Evolutionary conservation across 1,284 basidiomycete genomes (phyloP).

Genomic region (Apiotrichum sp.): DNA sequence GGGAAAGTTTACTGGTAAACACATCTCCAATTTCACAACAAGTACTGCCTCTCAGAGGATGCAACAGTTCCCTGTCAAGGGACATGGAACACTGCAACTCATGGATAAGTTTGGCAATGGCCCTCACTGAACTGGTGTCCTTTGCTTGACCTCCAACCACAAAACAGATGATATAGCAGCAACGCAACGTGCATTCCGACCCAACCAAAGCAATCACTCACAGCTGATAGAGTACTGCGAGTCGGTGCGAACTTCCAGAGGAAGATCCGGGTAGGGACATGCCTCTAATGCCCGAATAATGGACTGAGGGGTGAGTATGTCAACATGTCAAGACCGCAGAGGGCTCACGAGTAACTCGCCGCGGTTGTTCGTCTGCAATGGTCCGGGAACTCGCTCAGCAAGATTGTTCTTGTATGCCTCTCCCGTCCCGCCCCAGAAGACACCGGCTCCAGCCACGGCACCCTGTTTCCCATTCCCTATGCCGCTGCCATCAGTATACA

Average conservation of each 20-base stretch:
- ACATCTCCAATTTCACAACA: too few species aligned
- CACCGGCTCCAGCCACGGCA: constrained; percentile 42
- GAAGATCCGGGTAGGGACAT: constrained; percentile 41
- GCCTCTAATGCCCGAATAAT: constrained; percentile 45
- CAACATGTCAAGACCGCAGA: constrained; percentile 3
- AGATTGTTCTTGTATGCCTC: constrained; percentile 35
- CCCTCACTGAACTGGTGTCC: too few species aligned
- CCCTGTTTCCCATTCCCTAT: constrained; percentile 38
- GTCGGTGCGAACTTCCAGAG: constrained; percentile 47
- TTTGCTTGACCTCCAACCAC: too few species aligned
- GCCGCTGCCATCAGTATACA: constrained; percentile 44
- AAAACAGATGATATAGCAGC: too few species aligned
- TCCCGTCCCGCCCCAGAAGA: constrained; percentile 38
- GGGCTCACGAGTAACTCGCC: constrained; percentile 42
- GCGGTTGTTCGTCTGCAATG: constrained; percentile 47
- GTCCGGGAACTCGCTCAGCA: constrained; percentile 42
- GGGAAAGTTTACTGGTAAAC: too few species aligned
- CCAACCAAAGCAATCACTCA: constrained; percentile 12
- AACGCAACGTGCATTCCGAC: too few species aligned
- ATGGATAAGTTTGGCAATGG: too few species aligned
- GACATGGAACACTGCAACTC: too few species aligned
- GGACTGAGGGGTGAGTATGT: constrained; percentile 24
- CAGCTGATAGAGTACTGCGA: constrained; percentile 46
- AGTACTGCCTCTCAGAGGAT: too few species aligned
- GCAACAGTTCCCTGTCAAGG: too few species aligned